Conservation (phyloP, 345 rosid genomes). For the Physaria fendleri region DNA sequence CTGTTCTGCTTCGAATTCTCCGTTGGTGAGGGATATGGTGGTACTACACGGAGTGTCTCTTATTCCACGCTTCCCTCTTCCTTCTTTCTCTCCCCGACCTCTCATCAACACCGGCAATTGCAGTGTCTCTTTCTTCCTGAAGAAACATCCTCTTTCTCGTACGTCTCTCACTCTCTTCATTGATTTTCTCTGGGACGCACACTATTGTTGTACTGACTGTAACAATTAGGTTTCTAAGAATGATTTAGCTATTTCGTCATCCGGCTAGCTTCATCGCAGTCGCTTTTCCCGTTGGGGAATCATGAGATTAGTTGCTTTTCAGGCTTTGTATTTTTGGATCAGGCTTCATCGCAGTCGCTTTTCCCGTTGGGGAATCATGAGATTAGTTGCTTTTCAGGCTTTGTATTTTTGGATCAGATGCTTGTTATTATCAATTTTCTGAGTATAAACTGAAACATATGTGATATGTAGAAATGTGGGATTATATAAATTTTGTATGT, state of each 20-base stretch:
- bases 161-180: not conserved
- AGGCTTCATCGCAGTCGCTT: too few species aligned
- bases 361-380: too few species aligned
- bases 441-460: not conserved
- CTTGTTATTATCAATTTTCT: not conserved
- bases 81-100: conserved; percentile 19
- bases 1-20: conserved; percentile 15
- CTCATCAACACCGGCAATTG: conserved; percentile 28
- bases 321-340: not conserved
- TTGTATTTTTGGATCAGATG: not conserved
- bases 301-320: not conserved
- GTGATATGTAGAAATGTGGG: not conserved
- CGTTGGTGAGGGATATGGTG: conserved; percentile 25
- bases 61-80: conserved; percentile 28
- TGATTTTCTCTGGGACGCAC: not conserved
- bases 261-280: not conserved
- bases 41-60: conserved; percentile 24
- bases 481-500: not conserved
- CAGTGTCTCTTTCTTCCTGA: conserved; percentile 39
- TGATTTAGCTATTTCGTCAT: not conserved
- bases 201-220: conserved; percentile 7
- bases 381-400: not conserved
- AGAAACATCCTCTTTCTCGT: conserved; percentile 51
- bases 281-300: too few species aligned
- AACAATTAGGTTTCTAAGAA: not conserved